These are phyloP conservation scores for Malus fusca DNA, from an alignment of 306 rosid genomes.

Conservation along the genomic window DNA sequence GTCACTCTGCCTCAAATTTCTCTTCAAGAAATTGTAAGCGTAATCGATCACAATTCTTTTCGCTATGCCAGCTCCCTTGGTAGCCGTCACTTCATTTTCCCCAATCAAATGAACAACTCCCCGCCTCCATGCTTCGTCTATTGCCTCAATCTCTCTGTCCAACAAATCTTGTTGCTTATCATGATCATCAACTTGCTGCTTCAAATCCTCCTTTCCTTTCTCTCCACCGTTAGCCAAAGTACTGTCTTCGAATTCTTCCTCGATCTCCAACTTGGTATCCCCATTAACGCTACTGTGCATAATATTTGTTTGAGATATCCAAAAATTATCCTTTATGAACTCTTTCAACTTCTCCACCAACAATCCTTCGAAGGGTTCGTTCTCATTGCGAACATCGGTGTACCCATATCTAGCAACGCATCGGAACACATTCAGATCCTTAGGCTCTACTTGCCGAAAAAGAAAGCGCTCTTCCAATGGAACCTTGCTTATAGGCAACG, in stretches of 20 bases:
- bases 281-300: neutral
- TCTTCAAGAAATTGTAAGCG: slow-evolving; percentile 49
- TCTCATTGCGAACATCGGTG: slow-evolving; percentile 44
- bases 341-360: slow-evolving; percentile 44
- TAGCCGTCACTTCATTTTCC: slow-evolving; percentile 55
- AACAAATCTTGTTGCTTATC: slow-evolving; percentile 2
- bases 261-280: neutral
- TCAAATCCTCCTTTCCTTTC: neutral
- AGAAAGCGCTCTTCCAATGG: slow-evolving; percentile 49
- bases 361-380: slow-evolving; percentile 50
- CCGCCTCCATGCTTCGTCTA: slow-evolving; percentile 40
- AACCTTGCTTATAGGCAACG: slow-evolving; percentile 64
- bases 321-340: slow-evolving; percentile 21
- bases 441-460: slow-evolving; percentile 45
- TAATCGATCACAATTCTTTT: slow-evolving; percentile 53
- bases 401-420: slow-evolving; percentile 77
- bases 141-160: slow-evolving; percentile 24
- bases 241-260: neutral
- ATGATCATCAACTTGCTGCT: neutral
- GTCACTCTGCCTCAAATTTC: slow-evolving; percentile 51
- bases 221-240: neutral
- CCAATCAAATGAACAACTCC: slow-evolving; percentile 75
- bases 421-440: slow-evolving; percentile 43
- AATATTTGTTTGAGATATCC: neutral
- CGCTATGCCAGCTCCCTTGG: slow-evolving; percentile 27